Conservation (phyloP, 140 eudicot genomes). For the Oenanthe javanica region DNA sequence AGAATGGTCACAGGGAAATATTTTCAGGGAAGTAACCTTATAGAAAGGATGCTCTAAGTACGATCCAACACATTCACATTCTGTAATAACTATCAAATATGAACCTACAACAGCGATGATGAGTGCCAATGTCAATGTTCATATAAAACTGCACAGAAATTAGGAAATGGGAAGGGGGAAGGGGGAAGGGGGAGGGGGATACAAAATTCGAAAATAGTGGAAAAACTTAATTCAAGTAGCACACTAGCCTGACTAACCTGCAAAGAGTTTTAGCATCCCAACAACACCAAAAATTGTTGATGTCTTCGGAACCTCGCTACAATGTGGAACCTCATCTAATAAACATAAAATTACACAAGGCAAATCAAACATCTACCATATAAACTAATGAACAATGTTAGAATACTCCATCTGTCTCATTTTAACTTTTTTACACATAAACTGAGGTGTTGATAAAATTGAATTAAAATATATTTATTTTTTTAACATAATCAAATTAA, state of each 20-base stretch:
- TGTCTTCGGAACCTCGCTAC: slow-evolving; percentile 54
- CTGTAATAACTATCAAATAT: slow-evolving; percentile 62
- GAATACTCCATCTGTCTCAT: too few relatives aligned
- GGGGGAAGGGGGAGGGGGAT: neutral
- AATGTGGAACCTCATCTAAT: slow-evolving; percentile 63
- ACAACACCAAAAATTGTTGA: slow-evolving; percentile 70
- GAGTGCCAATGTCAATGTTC: neutral
- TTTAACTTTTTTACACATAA: too few relatives aligned
- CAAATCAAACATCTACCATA: too few relatives aligned
- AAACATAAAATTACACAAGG: neutral
- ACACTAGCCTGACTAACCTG: too few relatives aligned
- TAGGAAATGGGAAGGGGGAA: too few relatives aligned
- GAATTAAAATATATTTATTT: too few relatives aligned
- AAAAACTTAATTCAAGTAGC: too few relatives aligned
- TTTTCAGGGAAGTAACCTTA: slow-evolving; percentile 51
- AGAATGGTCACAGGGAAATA: slow-evolving; percentile 78
- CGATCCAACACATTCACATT: slow-evolving; percentile 66
- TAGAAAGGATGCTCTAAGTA: slow-evolving; percentile 76
- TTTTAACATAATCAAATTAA: too few relatives aligned
- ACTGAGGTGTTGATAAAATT: too few relatives aligned
- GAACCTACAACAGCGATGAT: slow-evolving; percentile 35
- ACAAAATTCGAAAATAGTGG: too few relatives aligned
- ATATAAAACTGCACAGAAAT: too few relatives aligned
- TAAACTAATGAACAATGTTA: too few relatives aligned
- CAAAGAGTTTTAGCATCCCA: slow-evolving; percentile 81